Evolutionary conservation across 331 rosid genomes (phyloP), one percentile per base, ranked within the genome.

Genomic region (Prunus yedoensis): DNA sequence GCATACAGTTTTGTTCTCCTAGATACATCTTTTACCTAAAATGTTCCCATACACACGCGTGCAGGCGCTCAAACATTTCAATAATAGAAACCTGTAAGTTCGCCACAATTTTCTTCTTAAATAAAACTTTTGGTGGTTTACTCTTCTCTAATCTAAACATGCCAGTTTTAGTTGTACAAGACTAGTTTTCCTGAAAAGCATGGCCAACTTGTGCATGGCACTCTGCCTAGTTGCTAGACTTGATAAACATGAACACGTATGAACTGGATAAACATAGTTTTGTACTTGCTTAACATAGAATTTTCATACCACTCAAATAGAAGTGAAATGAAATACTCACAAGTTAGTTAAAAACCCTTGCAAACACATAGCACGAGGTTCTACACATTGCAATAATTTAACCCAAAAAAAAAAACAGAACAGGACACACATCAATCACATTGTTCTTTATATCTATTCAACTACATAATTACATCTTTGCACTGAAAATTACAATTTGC

Each of bases 321-420:
- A 60, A 60, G 20, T 60, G 41, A 25, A 60, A 60, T 59, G 65
- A 59, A 59, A 59, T 59, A 16, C 65, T 59, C 65, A 59, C 18
- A 60, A 60, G 41, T 60, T 27, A 32, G 65, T 27, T 27, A 60
- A 25, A 59, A 60, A 13, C 4, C 35, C 25, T 23, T 60, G 5
- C 16, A 35, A 60, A 23, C 4, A 6, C 20, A 14, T 13, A 60
- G 12, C 6, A 30, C 13, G 27, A 8, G 18, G 14, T 60, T 14
- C 35, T 17, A 27, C 23, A 62, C 8, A 18, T 62, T 30, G 10
- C 46, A 7, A 62, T 6, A 3, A 8, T 62, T 32, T 32, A 2
- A 8, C 10, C 38, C 0, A 8, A 21, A 21, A 59, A 56, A 30
- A 15, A 27, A 0, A 8, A 28, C 8, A 17, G 25, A 59, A 56